phyloP scores from a whole-genome alignment of 2,329 filamentous ascomycete genomes.

The Xylaria sp. region DNA sequence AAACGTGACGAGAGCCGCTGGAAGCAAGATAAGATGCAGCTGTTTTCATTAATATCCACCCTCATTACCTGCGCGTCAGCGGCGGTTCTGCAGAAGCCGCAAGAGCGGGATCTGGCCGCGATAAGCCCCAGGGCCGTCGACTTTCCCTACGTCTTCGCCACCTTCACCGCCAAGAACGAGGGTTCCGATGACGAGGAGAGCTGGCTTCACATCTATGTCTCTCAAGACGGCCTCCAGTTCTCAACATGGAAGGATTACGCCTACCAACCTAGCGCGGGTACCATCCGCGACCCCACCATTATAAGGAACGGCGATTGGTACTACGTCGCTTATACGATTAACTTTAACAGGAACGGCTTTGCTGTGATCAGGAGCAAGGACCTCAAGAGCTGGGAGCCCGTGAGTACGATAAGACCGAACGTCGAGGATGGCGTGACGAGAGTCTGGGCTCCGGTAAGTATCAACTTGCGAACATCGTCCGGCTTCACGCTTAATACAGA shows the following conservation, averaged over 20 bases:
- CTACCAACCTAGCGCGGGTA: background rate
- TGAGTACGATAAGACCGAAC: background rate
- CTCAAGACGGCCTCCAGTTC: conserved; percentile 2
- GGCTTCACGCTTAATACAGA: background rate
- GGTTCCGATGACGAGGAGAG: conserved; percentile 1
- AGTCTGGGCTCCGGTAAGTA: conserved; percentile 3
- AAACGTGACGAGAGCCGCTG: background rate
- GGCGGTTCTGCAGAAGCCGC: background rate
- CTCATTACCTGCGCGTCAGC: background rate
- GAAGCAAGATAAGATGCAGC: background rate
- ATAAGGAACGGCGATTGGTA: conserved; percentile 5
- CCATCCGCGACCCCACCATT: conserved; percentile 5
- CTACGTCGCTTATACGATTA: conserved; percentile 2
- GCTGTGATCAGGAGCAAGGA: conserved; percentile 7
- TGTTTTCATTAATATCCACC: background rate
- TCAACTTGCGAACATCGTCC: background rate
- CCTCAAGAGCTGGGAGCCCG: conserved; percentile 1
- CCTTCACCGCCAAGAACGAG: conserved; percentile 5
- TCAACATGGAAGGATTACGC: conserved; percentile 3
- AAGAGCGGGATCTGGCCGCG: background rate
- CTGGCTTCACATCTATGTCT: conserved; percentile 5
- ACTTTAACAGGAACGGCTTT: background rate
- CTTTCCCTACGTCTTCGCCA: conserved; percentile 1
- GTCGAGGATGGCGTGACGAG: background rate
- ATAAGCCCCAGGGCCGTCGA: background rate